Evolutionary conservation across 805 yeast genomes (phyloP).

Genomic region (Brettanomyces anomalus): DNA sequence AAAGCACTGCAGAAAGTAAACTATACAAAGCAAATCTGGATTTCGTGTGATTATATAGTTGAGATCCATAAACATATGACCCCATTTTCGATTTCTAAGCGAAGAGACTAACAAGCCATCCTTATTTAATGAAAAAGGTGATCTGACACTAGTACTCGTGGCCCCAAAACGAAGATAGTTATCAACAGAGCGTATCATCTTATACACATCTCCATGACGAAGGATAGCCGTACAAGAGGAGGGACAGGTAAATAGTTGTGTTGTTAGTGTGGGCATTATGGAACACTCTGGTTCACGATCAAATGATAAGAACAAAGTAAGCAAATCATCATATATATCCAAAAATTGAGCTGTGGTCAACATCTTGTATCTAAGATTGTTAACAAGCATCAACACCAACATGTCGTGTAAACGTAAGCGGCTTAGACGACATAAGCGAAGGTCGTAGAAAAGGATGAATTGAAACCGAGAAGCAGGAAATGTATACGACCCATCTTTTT

Average conservation of each 20-base stretch:
- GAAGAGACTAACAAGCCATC: conserved; percentile 28
- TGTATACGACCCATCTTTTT: neutral
- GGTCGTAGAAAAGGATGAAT: conserved; percentile 54
- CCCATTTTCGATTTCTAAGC: conserved; percentile 63
- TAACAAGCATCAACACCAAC: conserved; percentile 54
- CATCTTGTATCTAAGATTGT: conserved; percentile 46
- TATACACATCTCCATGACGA: conserved; percentile 53
- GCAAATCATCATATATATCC: conserved; percentile 68
- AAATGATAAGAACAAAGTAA: conserved; percentile 56
- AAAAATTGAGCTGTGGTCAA: conserved; percentile 72
- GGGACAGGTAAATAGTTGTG: conserved; percentile 88
- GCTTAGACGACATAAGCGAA: conserved; percentile 60
- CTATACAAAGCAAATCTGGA: conserved; percentile 30
- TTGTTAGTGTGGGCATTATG: conserved; percentile 60
- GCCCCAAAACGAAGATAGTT: conserved; percentile 35
- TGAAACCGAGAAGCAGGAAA: conserved; percentile 47
- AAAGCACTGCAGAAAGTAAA: conserved; percentile 29
- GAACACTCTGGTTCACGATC: conserved; percentile 90
- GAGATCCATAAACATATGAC: conserved; percentile 71
- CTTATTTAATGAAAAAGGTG: conserved; percentile 33
- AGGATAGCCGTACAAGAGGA: conserved; percentile 60
- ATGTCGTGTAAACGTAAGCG: conserved; percentile 53
- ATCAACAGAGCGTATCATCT: conserved; percentile 53
- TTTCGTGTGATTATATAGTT: conserved; percentile 71
- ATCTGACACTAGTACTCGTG: conserved; percentile 26